These are phyloP conservation scores for Fusarium subtropicale DNA, from an alignment of 2,329 filamentous ascomycete species.

Conservation along the genomic window DNA sequence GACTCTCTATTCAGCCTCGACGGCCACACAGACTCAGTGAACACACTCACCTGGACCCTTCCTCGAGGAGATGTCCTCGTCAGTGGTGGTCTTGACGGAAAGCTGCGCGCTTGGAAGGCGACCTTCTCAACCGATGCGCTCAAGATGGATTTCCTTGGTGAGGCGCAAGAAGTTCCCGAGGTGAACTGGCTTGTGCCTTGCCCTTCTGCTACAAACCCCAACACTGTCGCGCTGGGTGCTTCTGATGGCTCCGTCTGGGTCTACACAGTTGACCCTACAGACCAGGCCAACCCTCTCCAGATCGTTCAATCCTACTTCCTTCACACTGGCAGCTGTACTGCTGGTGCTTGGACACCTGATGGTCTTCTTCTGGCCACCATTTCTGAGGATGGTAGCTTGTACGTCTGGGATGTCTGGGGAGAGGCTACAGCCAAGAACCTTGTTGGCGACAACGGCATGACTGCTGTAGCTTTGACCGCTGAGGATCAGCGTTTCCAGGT, in stretches of 20 bases:
- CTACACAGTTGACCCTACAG: conserved; percentile 81
- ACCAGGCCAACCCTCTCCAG: conserved; percentile 71
- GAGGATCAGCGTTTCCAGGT: conserved; percentile 91
- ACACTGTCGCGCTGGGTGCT: conserved; percentile 88
- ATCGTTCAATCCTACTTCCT: conserved; percentile 94
- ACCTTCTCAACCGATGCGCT: conserved; percentile 59
- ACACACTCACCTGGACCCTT: conserved; percentile 84
- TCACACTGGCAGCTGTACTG: conserved; percentile 87
- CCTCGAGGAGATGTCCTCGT: conserved; percentile 85
- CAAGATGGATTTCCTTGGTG: conserved; percentile 73
- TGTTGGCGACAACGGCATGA: conserved; percentile 65
- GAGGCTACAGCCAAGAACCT: conserved; percentile 71
- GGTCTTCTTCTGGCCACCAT: conserved; percentile 89
- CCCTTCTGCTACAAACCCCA: conserved; percentile 76
- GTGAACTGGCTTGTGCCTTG: conserved; percentile 90
- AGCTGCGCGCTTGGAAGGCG: conserved; percentile 76
- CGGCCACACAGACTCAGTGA: conserved; percentile 94
- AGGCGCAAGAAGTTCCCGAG: conserved; percentile 91
- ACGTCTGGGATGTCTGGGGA: conserved; percentile 93
- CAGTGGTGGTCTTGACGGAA: conserved; percentile 90
- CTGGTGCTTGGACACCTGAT: conserved; percentile 90
- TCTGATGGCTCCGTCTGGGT: conserved; percentile 96
- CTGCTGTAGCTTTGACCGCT: conserved; percentile 80
- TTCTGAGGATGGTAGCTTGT: conserved; percentile 86
- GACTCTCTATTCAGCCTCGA: conserved; percentile 78